phyloP scores from a whole-genome alignment of 139 green algal genomes.

The Coelastrella sp. region DNA sequence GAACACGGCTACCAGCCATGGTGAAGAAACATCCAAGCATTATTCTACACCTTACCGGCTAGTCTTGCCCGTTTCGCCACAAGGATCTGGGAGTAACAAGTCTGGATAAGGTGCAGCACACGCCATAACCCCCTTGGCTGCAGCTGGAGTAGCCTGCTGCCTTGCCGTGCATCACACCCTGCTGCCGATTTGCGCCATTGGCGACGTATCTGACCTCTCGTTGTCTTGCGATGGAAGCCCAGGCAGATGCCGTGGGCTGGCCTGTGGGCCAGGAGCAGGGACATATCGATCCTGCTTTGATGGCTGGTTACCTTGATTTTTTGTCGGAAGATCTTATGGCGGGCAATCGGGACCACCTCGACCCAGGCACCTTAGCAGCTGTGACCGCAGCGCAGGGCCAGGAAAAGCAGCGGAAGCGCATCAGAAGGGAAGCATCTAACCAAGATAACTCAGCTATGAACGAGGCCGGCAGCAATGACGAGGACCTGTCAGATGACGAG shows the following conservation, averaged over 20 bases:
- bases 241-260: not conserved
- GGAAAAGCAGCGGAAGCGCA: constrained; percentile 18
- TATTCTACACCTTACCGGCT: no score
- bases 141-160: no score
- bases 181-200: no score
- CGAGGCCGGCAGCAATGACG: constrained; percentile 38
- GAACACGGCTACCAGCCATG: no score
- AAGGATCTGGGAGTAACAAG: no score
- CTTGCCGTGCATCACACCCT: no score
- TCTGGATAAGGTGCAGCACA: no score
- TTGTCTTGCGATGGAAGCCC: not conserved
- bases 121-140: no score
- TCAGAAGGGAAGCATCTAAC: constrained; percentile 48
- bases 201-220: not conserved
- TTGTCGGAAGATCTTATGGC: constrained; percentile 26
- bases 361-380: constrained; percentile 38
- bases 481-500: constrained; percentile 50
- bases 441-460: constrained; percentile 42
- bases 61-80: no score
- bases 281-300: not conserved
- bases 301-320: constrained; percentile 42
- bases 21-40: no score
- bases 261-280: not conserved
- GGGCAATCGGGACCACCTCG: constrained; percentile 2
- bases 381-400: not conserved